Base-by-base conservation (phyloP, 2,329 filamentous ascomycete species). In the Rhynchosporium secalis region DNA sequence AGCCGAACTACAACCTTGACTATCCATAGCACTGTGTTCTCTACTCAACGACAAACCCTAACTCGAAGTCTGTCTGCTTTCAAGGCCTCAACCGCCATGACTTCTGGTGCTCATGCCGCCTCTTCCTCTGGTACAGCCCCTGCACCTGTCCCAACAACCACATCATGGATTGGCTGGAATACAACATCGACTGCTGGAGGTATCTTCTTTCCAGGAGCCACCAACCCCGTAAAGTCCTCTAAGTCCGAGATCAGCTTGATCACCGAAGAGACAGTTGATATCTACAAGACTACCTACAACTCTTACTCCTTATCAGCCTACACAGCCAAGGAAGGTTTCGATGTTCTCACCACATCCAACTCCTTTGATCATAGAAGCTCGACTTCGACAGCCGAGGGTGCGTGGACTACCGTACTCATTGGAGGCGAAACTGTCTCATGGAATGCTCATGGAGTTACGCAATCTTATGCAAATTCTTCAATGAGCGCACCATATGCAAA, bases 91-190 rank as follows among this genome's bases (percentile, higher is more conserved):
- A 28, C 31, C 10, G 40, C 38, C 26, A 20, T 33, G n/a, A 20
- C 60, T 36, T 20, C 29, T 15, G 20, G 40, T 15, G 45, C 33
- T 20, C 38, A 54, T 31, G 43, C 1, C 36, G 12, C 56, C 48
- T 49, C 54, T 4, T 51, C 45, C 10, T 12, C 49, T 8, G 41
- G 31, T 51, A 56, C 38, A 40, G 40, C 29, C 2, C 33, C 58
- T 38, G 9, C 8, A 7, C n/a, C 36, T 13, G 49, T 54, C 33
- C 49, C 33, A 54, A 28, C 49, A n/a, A 51, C 26, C 46, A n/a
- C 47, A 29, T 51, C 45, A 13, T 61, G 45, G 51, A 31, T 8
- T 45, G 70, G 70, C 45, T 71, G 69, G 70, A 71, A 71, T 43
- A 48, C 40, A 31, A 65, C 67, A 5, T 65, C 64, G 9, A 55